Conservation (phyloP, 345 rosid species). For the Populus alba region DNA sequence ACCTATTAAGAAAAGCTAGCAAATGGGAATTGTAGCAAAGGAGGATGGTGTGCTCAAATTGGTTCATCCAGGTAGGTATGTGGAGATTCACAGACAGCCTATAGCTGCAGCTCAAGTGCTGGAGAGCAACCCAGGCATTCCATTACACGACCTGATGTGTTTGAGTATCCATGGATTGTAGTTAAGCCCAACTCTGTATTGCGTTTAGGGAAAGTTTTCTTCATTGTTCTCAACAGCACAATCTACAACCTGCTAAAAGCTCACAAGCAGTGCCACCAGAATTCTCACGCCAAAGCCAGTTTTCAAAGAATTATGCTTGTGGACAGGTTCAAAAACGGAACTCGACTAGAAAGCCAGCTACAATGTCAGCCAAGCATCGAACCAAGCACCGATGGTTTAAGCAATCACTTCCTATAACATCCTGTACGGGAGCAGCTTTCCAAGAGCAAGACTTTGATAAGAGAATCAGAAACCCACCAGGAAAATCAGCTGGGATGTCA, state of each 20-base stretch:
- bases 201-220: constrained; percentile 36
- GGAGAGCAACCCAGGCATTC: constrained; percentile 51
- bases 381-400: neutral
- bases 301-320: neutral
- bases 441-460: neutral
- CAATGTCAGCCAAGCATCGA: constrained; percentile 20
- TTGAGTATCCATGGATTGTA: constrained; percentile 49
- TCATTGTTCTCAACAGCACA: constrained; percentile 40
- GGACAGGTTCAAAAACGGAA: neutral
- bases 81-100: constrained; percentile 36
- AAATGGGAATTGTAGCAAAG: neutral
- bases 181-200: constrained; percentile 41
- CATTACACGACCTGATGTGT: constrained; percentile 42
- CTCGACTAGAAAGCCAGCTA: neutral
- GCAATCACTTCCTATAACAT: constrained; percentile 4
- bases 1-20: neutral
- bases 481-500: constrained; percentile 15
- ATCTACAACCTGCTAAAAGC: constrained; percentile 36
- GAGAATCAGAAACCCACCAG: neutral
- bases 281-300: constrained; percentile 5
- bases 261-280: constrained; percentile 11
- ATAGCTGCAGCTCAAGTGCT: constrained; percentile 41
- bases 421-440: neutral
- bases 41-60: constrained; percentile 29
- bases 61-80: constrained; percentile 40